phyloP scores from a whole-genome alignment of 768 basidiomycete species.

The Lanmaoa rubissima region DNA sequence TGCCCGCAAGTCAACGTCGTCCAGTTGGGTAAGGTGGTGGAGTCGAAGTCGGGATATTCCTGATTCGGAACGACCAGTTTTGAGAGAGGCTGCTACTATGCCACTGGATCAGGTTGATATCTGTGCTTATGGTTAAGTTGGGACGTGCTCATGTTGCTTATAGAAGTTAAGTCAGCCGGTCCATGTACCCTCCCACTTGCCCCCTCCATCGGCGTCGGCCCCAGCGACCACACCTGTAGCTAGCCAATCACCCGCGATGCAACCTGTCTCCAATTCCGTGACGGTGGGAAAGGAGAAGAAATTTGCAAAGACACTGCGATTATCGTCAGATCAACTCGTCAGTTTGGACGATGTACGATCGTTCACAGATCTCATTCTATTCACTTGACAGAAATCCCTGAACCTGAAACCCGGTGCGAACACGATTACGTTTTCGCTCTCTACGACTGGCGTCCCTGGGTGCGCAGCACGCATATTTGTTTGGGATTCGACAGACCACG shows the following conservation, averaged over 20 bases:
- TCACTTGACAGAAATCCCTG: constrained; percentile 65
- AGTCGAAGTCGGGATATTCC: constrained; percentile 51
- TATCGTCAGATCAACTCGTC: constrained; percentile 94
- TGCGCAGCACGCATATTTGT: constrained; percentile 93
- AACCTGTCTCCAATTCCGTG: constrained; percentile 25
- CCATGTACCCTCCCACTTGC: neutral
- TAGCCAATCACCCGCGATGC: constrained; percentile 21
- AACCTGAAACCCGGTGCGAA: constrained; percentile 86
- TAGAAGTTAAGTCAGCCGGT: constrained; percentile 13
- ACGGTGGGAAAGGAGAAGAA: constrained; percentile 39
- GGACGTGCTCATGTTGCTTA: constrained; percentile 1
- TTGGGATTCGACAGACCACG: constrained; percentile 88
- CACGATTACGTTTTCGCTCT: constrained; percentile 89
- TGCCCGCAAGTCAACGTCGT: constrained; percentile 47
- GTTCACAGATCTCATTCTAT: neutral
- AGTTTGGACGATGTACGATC: constrained; percentile 20
- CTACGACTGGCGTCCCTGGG: constrained; percentile 74
- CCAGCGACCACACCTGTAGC: constrained; percentile 45
- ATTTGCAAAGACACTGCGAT: constrained; percentile 87
- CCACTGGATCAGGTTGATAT: constrained; percentile 24
- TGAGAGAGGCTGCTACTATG: constrained; percentile 26
- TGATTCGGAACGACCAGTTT: constrained; percentile 19
- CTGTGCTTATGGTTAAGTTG: neutral
- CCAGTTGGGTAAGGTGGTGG: constrained; percentile 88
- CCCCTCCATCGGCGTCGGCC: constrained; percentile 40